These are phyloP conservation scores for Nothophytophthora sp. DNA, from an alignment of 352 stramenopile genomes.

Conservation along the genomic window DNA sequence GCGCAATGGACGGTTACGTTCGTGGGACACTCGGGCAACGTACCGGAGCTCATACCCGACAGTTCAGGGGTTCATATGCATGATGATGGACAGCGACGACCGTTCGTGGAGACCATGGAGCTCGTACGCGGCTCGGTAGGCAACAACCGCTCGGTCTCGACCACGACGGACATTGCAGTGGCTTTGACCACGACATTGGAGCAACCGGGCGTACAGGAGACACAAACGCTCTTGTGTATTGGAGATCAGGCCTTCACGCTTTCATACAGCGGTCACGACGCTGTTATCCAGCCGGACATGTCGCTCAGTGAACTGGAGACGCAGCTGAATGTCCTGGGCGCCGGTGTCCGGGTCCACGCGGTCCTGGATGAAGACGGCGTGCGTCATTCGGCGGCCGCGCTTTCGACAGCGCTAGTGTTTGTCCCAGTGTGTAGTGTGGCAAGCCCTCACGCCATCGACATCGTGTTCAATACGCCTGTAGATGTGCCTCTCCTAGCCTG, in stretches of 20 bases:
- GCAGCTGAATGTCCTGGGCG: conserved; percentile 52
- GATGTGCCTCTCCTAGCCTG: conserved; percentile 57
- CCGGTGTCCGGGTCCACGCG: conserved; percentile 47
- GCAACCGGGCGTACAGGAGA: conserved; percentile 68
- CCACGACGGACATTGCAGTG: conserved; percentile 54
- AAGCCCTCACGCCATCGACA: conserved; percentile 34
- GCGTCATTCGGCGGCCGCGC: conserved; percentile 17
- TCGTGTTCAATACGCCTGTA: conserved; percentile 64
- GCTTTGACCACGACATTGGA: conserved; percentile 50
- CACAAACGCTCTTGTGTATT: conserved; percentile 62
- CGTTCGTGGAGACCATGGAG: conserved; percentile 56
- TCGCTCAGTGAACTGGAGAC: conserved; percentile 53
- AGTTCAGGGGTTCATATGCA: conserved; percentile 36
- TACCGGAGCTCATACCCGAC: conserved; percentile 49
- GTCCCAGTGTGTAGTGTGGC: conserved; percentile 62
- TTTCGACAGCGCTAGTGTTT: conserved; percentile 33
- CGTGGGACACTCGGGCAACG: conserved; percentile 45
- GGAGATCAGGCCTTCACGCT: conserved; percentile 51
- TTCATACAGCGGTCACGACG: conserved; percentile 21
- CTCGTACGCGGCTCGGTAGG: conserved; percentile 52
- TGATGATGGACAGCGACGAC: conserved; percentile 50
- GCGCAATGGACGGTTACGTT: conserved; percentile 83
- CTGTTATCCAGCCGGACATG: conserved; percentile 35
- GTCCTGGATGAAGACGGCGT: conserved; percentile 22
- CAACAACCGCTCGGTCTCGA: conserved; percentile 74